Base-by-base conservation (phyloP, 2,329 filamentous ascomycete species). In the Bipolaris victoriae region DNA sequence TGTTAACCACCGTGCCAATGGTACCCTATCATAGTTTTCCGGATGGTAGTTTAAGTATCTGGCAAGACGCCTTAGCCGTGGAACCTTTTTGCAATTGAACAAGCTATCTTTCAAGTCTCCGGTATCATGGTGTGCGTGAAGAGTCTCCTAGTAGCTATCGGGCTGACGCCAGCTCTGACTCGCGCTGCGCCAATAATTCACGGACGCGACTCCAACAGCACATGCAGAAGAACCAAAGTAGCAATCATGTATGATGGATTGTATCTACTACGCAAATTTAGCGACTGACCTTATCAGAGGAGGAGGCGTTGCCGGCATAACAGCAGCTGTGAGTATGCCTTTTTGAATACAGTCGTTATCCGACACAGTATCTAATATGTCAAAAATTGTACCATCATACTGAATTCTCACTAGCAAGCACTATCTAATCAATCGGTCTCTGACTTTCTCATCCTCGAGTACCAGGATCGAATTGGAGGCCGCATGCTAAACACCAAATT, bases 381-480 rank as follows among this genome's bases (percentile, higher is more conserved):
- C 7, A 22, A 7, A 45, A 11, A 13, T 3, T 7, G n/a, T 51
- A 22, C 56, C 60, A 9, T 65, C 3, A 33, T 24, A 5, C 35
- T 54, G 18, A 54, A 2, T 2, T 40, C 0, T 3, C 2, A 13
- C 1, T 57, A 82, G 80, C 86, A 90, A 79, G 81, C 86, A 3
- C 72, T 90, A 5, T 74, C 80, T 4, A 88, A 90, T 52, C 80
- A 82, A 2, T 88, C 86, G 0, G 76, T 90, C 5, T 76, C 79
- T 0, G 86, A 90, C 57, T 90, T 90, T 57, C 51, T 90, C 7
- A 86, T 90, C 45, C 72, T 90, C 2, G 88, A 90, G 58, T 85
- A 86, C 58, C 86, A 86, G 11, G 78, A 83, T 57, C 80, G 83
- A 11, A 83, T 90, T 56, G 88, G 88, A 1, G 88, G 88, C 1